Base-by-base conservation (phyloP, 2,329 filamentous ascomycete species). In the Diplodia mutila region DNA sequence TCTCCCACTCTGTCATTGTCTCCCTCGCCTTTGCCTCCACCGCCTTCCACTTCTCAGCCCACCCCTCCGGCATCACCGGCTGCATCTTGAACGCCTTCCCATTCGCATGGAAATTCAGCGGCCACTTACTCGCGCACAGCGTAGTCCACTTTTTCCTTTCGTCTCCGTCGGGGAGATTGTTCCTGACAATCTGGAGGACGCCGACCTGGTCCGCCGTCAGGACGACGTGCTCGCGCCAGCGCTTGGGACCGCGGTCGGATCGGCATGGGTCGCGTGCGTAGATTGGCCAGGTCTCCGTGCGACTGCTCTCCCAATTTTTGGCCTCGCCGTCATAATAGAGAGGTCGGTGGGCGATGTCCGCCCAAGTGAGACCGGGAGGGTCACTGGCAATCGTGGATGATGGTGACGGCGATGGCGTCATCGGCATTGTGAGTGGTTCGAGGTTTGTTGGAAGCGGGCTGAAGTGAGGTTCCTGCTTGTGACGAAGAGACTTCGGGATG, bases 51-150 rank as follows among this genome's bases (percentile, higher is more conserved):
- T 8, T 32, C 29, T 32, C 29, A 8, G 6, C 29, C 51, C 51
- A 53, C 25, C 54, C 54, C 54, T 27, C 54, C 23, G 34, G 54
- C 34, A 21, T n/a, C 54, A 42, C 54, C 21, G 54, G 54, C 21
- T 59, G 54, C 34, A 42, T 9, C 54, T 16, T 25, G 11, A 25
- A 27, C 12, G 54, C 1, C 34, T 7, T 25, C 12, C 54, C 54
- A 2, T 21, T 27, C 1, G 1, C 2, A 9, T 6, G 9, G 14
- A 59, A 59, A 9, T 59, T 59, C 54, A 59, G 11, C 54, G 54
- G 54, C 54, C 54, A 59, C 54, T 14, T 39, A 21, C 14, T n/a
- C 12, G 34, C 54, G 23, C 52, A 55, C 25, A 53, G 9, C 9
- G 11, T 14, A 1, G 25, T 12, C 51, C 21, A 27, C 25, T 4